A percentile compares a stretch with the other conserved stretches of the same genome.
Evolutionary conservation across 192 early-diverging fungal species (phyloP).

Genomic region (Umbelopsis ramanniana): DNA sequence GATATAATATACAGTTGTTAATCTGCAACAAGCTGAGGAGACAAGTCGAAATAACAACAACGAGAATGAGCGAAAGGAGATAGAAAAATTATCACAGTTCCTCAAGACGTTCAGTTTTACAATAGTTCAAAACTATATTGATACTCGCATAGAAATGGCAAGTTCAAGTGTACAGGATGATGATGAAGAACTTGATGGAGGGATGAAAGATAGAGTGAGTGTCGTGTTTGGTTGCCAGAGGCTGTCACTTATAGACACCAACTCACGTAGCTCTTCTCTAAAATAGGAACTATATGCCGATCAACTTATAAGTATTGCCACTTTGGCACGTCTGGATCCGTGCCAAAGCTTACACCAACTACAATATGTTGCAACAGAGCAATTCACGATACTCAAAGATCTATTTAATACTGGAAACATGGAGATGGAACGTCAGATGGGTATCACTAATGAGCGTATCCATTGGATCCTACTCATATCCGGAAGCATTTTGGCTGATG

Average conservation of each 20-base stretch:
- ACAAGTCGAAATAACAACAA: neutral
- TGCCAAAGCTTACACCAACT: constrained; percentile 54
- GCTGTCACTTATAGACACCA: neutral
- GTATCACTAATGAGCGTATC: constrained; percentile 62
- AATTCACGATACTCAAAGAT: constrained; percentile 47
- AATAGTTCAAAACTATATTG: constrained; percentile 66
- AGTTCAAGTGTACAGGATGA: constrained; percentile 47
- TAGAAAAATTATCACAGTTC: constrained; percentile 44
- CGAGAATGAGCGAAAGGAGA: neutral
- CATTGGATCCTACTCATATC: constrained; percentile 78
- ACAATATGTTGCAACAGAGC: constrained; percentile 54
- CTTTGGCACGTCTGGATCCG: constrained; percentile 63
- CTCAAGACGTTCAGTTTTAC: constrained; percentile 55
- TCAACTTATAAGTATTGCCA: constrained; percentile 68
- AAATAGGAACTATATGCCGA: constrained; percentile 69
- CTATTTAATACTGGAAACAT: constrained; percentile 44
- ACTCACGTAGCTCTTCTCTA: neutral
- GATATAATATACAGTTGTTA: neutral
- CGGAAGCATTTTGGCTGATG: constrained; percentile 69
- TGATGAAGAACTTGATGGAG: constrained; percentile 51
- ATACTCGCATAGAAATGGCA: constrained; percentile 63
- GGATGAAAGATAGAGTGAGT: constrained; percentile 62
- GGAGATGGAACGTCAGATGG: constrained; percentile 24
- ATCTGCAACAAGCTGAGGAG: neutral
- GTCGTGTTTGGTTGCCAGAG: neutral